Evolutionary conservation across 179 eudicot species (phyloP), one percentile per base, ranked within the genome.

Genomic region (Actinidia chinensis): DNA sequence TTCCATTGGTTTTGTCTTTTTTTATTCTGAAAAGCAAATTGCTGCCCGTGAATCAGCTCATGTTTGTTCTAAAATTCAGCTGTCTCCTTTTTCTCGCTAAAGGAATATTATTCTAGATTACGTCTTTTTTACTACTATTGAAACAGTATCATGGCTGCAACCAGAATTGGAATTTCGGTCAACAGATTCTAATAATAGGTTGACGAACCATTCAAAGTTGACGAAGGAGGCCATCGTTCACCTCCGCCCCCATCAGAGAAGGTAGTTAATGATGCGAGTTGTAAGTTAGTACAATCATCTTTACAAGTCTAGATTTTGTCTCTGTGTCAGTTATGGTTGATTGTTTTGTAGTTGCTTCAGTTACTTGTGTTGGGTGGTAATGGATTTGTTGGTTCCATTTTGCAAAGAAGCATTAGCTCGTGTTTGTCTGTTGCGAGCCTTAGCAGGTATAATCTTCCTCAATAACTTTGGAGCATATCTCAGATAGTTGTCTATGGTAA

Each of bases 351-450:
- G 47, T 33, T 83, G 47, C 73, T 81, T 74, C 79, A 93, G 97
- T 84, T 93, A 60, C 94, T 93, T 78, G 91, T 93, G 79, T 79
- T 93, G 72, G 97, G 97, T 60, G 97, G 97, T 75, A 93, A 89
- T 83, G 97, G 97, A 20, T 93, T 91, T 78, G 96, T 93, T 78
- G 97, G 97, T 56, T 93, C 97, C 94, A 93, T 83, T 93, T 42
- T 91, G 93, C 85, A 86, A 91, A 81, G 92, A 89, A 86, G 97
- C 96, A 50, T 59, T 91, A 61, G 83, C 84, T 46, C 90, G 84
- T 56, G 96, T 13, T 71, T 93, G 60, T 80, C 90, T 9, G 94
- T 93, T 73, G 90, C 90, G 66, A 93, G 97, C 82, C 90, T 93
- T 67, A 93, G 92, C 94, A 93, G 97, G 97, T 91, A 88, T 44